Evolutionary conservation across 2,329 filamentous ascomycete genomes (phyloP), one percentile per base, ranked within the genome.

Genomic region (Penicillium sp.): DNA sequence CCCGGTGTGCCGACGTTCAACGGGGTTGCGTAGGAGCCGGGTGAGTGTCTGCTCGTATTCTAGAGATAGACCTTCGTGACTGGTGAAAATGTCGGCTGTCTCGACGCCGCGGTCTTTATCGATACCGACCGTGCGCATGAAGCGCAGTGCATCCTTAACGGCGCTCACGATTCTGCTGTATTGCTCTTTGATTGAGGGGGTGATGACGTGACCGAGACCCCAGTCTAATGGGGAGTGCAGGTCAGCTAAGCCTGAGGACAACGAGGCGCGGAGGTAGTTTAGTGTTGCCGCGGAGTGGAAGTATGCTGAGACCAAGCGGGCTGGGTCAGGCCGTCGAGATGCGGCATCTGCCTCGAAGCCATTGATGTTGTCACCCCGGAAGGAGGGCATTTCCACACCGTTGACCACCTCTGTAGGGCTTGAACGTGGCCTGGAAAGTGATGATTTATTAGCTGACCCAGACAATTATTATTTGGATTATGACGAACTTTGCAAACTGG

Each of bases 291-390:
- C 91, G 0, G 93, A 97, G 76, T 98, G 90, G 76, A 96, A 95
- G 80, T 99, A 99, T 3, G 95, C 95, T 60, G 89, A 87, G 39
- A 98, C 90, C 8, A 99, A 83, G 39, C 95, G 85, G 49, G 85
- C 84, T 1, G 95, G 93, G 71, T 98, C 91, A 33, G 96, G 87
- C 39, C 84, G 84, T 55, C 95, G 82, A 62, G 93, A 86, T n/a
- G 88, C 85, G 0, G 86, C 78, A 37, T 86, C 74, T 11, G 78
- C 71, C 9, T 73, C 84, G 76, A 88, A 96, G 26, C 93, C 93
- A 71, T 99, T 99, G 62, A 99, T 82, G 59, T 98, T 98, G 67
- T 99, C 95, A 16, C 95, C 95, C 52, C 95, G 84, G 82, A 98
- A 99, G 43, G 90, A 95, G 4, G 91, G 90, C 54, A 96, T 89